phyloP scores from a whole-genome alignment of 495 filamentous ascomycete genomes.

The Penicillium fimorum region DNA sequence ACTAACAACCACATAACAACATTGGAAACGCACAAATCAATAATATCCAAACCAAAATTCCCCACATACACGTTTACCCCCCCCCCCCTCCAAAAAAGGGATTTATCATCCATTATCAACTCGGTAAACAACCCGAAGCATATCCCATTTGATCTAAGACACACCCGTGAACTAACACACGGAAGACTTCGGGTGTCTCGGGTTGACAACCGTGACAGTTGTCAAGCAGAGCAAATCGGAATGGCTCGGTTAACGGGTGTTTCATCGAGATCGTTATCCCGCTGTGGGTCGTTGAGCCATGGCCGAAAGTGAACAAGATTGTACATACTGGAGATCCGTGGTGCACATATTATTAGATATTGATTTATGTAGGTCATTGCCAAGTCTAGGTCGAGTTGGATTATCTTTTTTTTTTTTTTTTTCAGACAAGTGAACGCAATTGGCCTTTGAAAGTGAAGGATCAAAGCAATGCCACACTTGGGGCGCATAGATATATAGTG shows the following conservation, averaged over 20 bases:
- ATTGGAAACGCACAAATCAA: neutral
- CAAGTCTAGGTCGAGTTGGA: no score
- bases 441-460: neutral
- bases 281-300: slow-evolving; percentile 23
- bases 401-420: no score
- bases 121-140: neutral
- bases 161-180: slow-evolving; percentile 22
- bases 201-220: slow-evolving; percentile 17
- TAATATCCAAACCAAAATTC: neutral
- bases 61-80: neutral
- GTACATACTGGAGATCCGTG: neutral
- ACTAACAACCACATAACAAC: neutral
- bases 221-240: slow-evolving; percentile 28
- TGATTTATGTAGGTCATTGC: no score
- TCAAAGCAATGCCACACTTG: no score
- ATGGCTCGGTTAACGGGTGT: slow-evolving; percentile 28
- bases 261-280: slow-evolving; percentile 31
- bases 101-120: neutral
- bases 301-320: neutral
- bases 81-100: neutral
- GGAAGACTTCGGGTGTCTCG: slow-evolving; percentile 27
- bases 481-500: neutral
- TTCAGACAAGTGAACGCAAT: no score
- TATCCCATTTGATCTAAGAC: slow-evolving; percentile 20
- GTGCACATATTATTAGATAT: no score